phyloP scores from a whole-genome alignment of 1,284 basidiomycete species.

The Xerocomus minutiporus region DNA sequence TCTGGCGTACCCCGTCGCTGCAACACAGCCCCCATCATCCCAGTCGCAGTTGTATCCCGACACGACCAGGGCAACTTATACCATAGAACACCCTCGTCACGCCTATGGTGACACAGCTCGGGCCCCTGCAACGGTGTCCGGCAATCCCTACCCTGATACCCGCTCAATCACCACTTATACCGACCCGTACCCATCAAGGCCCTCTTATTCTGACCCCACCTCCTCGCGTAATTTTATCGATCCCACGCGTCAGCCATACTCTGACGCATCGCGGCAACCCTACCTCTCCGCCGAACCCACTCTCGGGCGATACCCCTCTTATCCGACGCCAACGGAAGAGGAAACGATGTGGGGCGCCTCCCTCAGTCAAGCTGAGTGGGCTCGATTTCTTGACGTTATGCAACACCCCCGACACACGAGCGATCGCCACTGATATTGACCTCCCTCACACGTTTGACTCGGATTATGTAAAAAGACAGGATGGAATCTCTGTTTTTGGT shows the following conservation, averaged over 20 bases:
- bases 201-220: slow-evolving; percentile 24
- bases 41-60: slow-evolving; percentile 29
- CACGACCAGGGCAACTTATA: slow-evolving; percentile 20
- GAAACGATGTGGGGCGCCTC: slow-evolving; percentile 55
- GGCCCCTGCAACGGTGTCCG: slow-evolving; percentile 13
- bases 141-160: slow-evolving; percentile 30
- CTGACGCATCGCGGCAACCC: slow-evolving; percentile 29
- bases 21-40: slow-evolving; percentile 23
- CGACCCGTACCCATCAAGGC: slow-evolving; percentile 22
- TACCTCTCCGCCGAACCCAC: slow-evolving; percentile 26
- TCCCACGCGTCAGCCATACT: slow-evolving; percentile 22
- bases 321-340: slow-evolving; percentile 42
- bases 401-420: slow-evolving; percentile 36
- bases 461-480: slow-evolving; percentile 31
- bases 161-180: slow-evolving; percentile 22
- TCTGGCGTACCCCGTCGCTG: slow-evolving; percentile 20
- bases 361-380: slow-evolving; percentile 56
- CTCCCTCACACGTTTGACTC: slow-evolving; percentile 8
- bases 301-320: slow-evolving; percentile 30
- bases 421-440: slow-evolving; percentile 27
- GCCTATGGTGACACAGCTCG: slow-evolving; percentile 23
- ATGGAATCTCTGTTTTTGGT: slow-evolving; percentile 26
- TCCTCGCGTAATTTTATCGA: slow-evolving; percentile 28
- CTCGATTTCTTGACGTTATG: slow-evolving; percentile 44
- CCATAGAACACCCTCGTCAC: slow-evolving; percentile 23